Conservation (phyloP, 192 early-diverging fungal genomes). For the Linnemannia hyalina region DNA sequence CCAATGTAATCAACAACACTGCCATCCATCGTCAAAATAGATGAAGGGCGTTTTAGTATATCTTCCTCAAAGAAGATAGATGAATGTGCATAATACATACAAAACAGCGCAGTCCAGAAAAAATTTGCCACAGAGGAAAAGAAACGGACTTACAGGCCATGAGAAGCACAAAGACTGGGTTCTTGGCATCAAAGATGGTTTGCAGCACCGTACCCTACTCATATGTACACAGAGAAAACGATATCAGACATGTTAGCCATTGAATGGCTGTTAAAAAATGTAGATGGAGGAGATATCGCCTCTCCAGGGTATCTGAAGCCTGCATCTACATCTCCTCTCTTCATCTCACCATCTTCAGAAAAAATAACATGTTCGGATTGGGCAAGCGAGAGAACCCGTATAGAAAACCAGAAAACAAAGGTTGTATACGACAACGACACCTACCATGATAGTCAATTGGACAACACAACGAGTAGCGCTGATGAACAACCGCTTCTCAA, state of each 20-base stretch:
- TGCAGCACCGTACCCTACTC: constrained; percentile 72
- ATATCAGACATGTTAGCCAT: no score
- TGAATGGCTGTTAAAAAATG: background rate
- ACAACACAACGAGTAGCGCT: constrained; percentile 79
- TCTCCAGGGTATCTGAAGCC: background rate
- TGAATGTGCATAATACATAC: background rate
- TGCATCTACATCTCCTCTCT: no score
- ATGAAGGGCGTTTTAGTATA: background rate
- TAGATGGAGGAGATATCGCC: constrained; percentile 1
- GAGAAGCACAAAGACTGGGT: constrained; percentile 69
- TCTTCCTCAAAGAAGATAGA: background rate
- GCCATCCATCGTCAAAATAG: background rate
- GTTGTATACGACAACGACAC: background rate
- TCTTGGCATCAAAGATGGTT: constrained; percentile 74
- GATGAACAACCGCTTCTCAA: constrained; percentile 76
- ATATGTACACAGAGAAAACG: no score
- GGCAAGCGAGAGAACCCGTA: no score
- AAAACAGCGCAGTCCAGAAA: background rate
- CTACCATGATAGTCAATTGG: constrained; percentile 83
- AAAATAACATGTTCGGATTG: no score
- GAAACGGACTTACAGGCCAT: constrained; percentile 64
- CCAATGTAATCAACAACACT: constrained; percentile 72
- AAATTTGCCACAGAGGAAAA: background rate
- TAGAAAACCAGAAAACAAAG: no score
- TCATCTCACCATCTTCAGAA: no score